phyloP scores from a whole-genome alignment of 2,329 filamentous ascomycete genomes.

The Talaromyces sp. region DNA sequence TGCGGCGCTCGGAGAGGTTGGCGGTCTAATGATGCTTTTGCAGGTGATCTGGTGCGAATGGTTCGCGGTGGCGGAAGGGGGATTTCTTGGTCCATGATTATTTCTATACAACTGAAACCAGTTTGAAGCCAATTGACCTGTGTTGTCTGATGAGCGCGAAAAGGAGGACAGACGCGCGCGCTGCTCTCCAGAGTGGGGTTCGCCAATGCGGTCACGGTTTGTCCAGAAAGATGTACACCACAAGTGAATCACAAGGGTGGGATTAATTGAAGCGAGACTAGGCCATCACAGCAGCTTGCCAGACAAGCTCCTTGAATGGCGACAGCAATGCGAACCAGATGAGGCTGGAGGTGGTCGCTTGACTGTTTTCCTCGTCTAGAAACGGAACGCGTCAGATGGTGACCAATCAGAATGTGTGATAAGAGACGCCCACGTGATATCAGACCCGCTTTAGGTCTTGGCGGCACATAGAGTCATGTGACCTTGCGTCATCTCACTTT shows the following conservation, averaged over 20 bases:
- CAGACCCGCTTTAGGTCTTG: not conserved
- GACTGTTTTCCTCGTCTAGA: conserved; percentile 9
- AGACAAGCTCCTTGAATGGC: conserved; percentile 5
- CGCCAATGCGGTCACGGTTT: not conserved
- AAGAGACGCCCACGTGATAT: not conserved
- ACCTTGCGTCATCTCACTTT: not conserved
- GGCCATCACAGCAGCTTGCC: conserved; percentile 6
- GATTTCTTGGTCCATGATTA: conserved; percentile 32
- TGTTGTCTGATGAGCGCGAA: not conserved
- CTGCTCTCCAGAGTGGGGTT: not conserved
- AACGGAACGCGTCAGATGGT: conserved; percentile 5
- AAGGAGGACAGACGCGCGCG: not conserved
- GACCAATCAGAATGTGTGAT: not conserved
- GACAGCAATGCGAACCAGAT: not conserved
- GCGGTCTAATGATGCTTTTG: conserved; percentile 10
- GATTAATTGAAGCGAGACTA: not conserved
- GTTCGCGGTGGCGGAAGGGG: conserved; percentile 33
- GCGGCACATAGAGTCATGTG: not conserved
- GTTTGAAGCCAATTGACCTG: not conserved
- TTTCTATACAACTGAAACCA: not conserved
- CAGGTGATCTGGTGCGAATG: conserved; percentile 29
- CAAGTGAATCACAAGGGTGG: not conserved
- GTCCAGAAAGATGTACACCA: not conserved
- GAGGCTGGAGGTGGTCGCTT: conserved; percentile 1
- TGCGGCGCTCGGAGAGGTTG: conserved; percentile 11